These are phyloP conservation scores for Achaetomium macrosporum DNA, from an alignment of 2,329 filamentous ascomycete species.

Conservation along the genomic window DNA sequence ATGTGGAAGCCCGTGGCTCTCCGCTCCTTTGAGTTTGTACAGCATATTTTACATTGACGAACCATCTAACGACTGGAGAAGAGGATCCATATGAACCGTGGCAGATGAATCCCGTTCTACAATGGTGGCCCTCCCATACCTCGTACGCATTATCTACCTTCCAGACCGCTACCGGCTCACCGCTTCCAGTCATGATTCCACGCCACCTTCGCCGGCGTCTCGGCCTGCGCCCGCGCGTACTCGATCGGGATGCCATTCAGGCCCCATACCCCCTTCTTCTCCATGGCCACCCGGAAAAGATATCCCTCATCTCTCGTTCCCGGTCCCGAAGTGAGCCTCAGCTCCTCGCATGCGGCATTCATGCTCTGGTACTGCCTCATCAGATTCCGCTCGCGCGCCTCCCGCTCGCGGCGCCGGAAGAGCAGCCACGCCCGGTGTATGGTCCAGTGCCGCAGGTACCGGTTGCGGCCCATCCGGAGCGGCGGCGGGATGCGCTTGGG, in stretches of 20 bases:
- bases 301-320: constrained; percentile 58
- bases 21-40: not conserved
- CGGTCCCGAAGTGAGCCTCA: constrained; percentile 56
- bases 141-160: not conserved
- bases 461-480: constrained; percentile 80
- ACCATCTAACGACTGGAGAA: not conserved
- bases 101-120: too few relatives aligned
- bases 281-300: constrained; percentile 81
- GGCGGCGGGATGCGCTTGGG: constrained; percentile 47
- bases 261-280: constrained; percentile 79
- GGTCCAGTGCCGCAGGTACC: constrained; percentile 92
- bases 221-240: constrained; percentile 79
- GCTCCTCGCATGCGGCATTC: constrained; percentile 76
- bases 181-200: constrained; percentile 94
- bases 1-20: too few relatives aligned
- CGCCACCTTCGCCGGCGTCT: constrained; percentile 69
- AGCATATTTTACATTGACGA: not conserved
- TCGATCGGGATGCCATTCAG: constrained; percentile 77
- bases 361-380: constrained; percentile 78
- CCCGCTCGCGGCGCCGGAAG: constrained; percentile 63
- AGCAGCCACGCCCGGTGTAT: constrained; percentile 95
- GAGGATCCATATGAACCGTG: not conserved
- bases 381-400: constrained; percentile 61
- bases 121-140: not conserved
- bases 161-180: constrained; percentile 42